These are phyloP conservation scores for Funneliformis caledonium DNA, from an alignment of 371 early-diverging fungal species.

Conservation along the genomic window DNA sequence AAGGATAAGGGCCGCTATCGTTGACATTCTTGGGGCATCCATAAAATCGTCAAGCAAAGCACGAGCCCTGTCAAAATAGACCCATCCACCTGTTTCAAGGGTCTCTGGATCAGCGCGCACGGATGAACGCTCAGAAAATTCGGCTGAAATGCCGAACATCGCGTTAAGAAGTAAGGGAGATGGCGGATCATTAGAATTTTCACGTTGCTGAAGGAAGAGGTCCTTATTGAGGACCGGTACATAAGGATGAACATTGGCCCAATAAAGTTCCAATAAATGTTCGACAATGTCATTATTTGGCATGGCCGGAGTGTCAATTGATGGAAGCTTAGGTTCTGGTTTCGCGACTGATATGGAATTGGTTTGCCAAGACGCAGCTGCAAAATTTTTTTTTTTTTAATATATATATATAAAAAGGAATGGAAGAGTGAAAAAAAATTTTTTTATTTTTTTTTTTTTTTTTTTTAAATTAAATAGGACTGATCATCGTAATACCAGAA, in stretches of 20 bases:
- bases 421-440: background rate
- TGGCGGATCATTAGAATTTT: slow-evolving; percentile 11
- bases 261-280: slow-evolving; percentile 29
- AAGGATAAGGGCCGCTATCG: slow-evolving; percentile 30
- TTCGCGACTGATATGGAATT: slow-evolving; percentile 13
- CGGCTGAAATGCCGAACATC: slow-evolving; percentile 29
- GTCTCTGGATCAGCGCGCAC: background rate
- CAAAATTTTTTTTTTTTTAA: background rate
- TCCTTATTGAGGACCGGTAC: slow-evolving; percentile 29
- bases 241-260: slow-evolving; percentile 34
- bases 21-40: slow-evolving; percentile 34
- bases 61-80: slow-evolving; percentile 26
- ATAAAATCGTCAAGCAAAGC: slow-evolving; percentile 29
- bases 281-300: background rate
- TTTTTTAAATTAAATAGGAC: background rate
- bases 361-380: background rate
- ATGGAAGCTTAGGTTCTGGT: slow-evolving; percentile 19
- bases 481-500: background rate
- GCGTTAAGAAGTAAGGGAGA: slow-evolving; percentile 27
- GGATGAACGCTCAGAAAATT: slow-evolving; percentile 28
- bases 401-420: no score
- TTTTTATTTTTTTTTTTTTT: background rate
- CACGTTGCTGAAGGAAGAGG: slow-evolving; percentile 14
- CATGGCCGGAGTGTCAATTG: background rate
- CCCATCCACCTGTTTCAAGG: slow-evolving; percentile 9